A percentile compares a stretch with the other conserved stretches of the same genome.
Conservation (phyloP, 352 stramenopile genomes). For the Phytophthora uliginosa region DNA sequence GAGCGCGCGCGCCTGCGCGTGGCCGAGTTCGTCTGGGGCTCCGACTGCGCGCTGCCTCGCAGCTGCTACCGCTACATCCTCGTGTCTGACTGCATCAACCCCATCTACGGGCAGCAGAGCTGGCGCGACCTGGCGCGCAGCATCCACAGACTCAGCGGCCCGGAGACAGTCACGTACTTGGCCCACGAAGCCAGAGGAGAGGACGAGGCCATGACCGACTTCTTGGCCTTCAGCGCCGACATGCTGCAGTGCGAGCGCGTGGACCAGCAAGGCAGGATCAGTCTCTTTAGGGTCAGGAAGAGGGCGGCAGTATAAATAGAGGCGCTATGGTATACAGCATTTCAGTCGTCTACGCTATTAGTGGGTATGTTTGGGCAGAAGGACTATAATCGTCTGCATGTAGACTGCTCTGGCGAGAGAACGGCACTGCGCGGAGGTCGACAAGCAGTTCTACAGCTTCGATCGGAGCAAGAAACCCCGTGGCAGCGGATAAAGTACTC, state of each 20-base stretch:
- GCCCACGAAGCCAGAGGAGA: slow-evolving; percentile 78
- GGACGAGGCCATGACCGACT: slow-evolving; percentile 80
- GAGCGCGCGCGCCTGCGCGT: slow-evolving; percentile 54
- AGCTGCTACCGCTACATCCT: slow-evolving; percentile 72
- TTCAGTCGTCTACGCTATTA: no score
- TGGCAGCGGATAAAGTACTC: no score
- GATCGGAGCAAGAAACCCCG: slow-evolving; percentile 40
- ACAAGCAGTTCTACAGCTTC: slow-evolving; percentile 57
- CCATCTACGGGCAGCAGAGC: slow-evolving; percentile 85
- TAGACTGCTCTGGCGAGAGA: slow-evolving; percentile 51
- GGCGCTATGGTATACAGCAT: no score
- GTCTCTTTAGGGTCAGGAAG: slow-evolving; percentile 64
- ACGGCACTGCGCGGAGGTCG: slow-evolving; percentile 57
- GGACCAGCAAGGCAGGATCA: slow-evolving; percentile 47
- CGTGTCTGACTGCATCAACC: slow-evolving; percentile 89
- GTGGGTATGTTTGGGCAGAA: no score
- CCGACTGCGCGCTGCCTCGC: slow-evolving; percentile 31
- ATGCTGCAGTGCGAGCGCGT: slow-evolving; percentile 60
- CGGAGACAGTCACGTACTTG: slow-evolving; percentile 70
- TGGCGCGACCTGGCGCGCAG: slow-evolving; percentile 82
- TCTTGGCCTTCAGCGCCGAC: slow-evolving; percentile 57
- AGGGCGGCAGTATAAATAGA: slow-evolving; percentile 25
- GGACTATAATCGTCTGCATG: no score
- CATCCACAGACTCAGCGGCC: slow-evolving; percentile 66
- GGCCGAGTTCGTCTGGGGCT: slow-evolving; percentile 76